These are phyloP conservation scores for Zymoseptoria ardabiliae DNA, from an alignment of 2,329 filamentous ascomycete genomes.

Conservation along the genomic window DNA sequence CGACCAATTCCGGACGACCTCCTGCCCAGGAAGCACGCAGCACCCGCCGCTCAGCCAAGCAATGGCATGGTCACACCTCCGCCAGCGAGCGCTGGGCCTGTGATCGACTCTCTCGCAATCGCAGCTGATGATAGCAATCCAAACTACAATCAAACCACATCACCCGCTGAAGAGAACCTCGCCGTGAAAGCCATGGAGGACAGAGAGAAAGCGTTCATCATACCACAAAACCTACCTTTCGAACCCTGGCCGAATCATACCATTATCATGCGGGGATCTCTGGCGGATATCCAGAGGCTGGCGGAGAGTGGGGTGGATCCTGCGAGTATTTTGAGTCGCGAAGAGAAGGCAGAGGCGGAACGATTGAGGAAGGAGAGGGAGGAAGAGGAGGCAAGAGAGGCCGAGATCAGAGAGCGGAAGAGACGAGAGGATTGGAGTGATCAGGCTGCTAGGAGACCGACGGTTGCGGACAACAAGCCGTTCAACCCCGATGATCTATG, in stretches of 20 bases:
- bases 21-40: constrained; percentile 3
- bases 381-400: constrained; percentile 32
- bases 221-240: constrained; percentile 49
- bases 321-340: constrained; percentile 36
- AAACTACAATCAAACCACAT: constrained; percentile 4
- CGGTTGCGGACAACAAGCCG: constrained; percentile 20
- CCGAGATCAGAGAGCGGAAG: constrained; percentile 19
- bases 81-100: constrained; percentile 3
- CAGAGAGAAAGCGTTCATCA: constrained; percentile 33
- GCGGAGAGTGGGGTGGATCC: constrained; percentile 57
- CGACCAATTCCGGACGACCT: constrained; percentile 14
- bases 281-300: constrained; percentile 55
- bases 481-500: constrained; percentile 31
- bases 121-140: constrained; percentile 11
- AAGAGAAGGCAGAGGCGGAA: constrained; percentile 34
- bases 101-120: not conserved
- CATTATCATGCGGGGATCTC: constrained; percentile 59
- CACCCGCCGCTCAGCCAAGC: constrained; percentile 17
- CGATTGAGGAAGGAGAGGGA: constrained; percentile 32
- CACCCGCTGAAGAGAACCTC: constrained; percentile 7
- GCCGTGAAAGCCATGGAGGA: constrained; percentile 26
- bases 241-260: constrained; percentile 70
- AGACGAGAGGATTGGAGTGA: constrained; percentile 11
- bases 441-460: constrained; percentile 11
- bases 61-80: constrained; percentile 29